Evolutionary conservation across 495 filamentous ascomycete genomes (phyloP).

Genomic region (Daldinia loculata): DNA sequence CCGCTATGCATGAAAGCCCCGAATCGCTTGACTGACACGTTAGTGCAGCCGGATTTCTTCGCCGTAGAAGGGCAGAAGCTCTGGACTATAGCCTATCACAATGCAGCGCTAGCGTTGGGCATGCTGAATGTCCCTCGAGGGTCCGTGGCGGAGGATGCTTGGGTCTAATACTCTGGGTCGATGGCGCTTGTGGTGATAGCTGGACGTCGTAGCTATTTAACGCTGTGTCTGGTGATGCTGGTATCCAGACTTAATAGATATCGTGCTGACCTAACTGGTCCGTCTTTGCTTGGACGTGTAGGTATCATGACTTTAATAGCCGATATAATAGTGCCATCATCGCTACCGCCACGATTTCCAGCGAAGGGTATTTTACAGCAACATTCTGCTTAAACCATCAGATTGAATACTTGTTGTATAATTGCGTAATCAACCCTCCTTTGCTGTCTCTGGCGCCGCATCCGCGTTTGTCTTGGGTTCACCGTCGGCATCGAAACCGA

Average conservation of each 20-base stretch:
- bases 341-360: neutral
- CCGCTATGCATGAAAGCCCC: neutral
- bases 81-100: neutral
- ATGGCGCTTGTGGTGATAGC: neutral
- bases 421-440: conserved; percentile 25
- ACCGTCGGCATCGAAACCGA: conserved; percentile 79
- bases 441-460: conserved; percentile 11
- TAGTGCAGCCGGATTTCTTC: neutral
- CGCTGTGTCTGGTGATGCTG: neutral
- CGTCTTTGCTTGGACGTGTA: neutral
- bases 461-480: conserved; percentile 50
- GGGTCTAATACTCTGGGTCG: neutral
- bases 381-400: neutral
- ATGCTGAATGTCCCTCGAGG: neutral
- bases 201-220: neutral
- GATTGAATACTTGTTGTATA: neutral
- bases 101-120: neutral
- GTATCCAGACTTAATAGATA: neutral
- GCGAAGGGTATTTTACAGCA: neutral
- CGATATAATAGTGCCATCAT: neutral
- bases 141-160: neutral
- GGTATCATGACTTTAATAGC: neutral
- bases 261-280: neutral
- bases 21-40: neutral
- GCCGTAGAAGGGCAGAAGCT: neutral